Conservation (phyloP, 1,284 basidiomycete species). For the Moesziomyces parantarcticus region DNA sequence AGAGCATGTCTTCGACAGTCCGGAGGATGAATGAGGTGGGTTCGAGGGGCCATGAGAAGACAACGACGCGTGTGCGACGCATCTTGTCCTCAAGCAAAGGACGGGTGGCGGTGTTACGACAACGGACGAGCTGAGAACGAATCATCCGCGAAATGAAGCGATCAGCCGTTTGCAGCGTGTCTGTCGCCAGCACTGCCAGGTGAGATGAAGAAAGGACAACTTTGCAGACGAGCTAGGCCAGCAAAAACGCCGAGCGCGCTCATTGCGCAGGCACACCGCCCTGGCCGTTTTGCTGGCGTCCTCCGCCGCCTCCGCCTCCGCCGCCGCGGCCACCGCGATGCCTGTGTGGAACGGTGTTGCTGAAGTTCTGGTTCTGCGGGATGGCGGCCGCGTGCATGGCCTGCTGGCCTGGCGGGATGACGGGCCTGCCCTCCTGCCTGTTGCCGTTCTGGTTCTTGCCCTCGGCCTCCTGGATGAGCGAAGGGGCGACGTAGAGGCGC, state of each 20-base stretch:
- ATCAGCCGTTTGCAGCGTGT: too few relatives aligned
- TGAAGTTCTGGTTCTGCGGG: conserved; percentile 65
- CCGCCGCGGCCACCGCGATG: conserved; percentile 39
- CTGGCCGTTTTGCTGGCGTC: conserved; percentile 18
- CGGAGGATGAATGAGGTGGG: too few relatives aligned
- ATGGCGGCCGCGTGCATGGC: conserved; percentile 65
- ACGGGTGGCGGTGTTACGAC: too few relatives aligned
- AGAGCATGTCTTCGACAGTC: too few relatives aligned
- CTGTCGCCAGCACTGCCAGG: too few relatives aligned
- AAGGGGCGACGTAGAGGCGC: conserved; percentile 76
- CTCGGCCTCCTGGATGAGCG: conserved; percentile 61
- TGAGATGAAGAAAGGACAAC: too few relatives aligned
- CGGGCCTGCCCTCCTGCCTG: conserved; percentile 64
- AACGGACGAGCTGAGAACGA: too few relatives aligned
- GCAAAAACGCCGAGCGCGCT: background rate
- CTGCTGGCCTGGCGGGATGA: conserved; percentile 67
- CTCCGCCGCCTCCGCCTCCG: conserved; percentile 21
- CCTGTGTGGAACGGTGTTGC: conserved; percentile 59
- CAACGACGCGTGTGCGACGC: too few relatives aligned
- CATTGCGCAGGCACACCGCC: conserved; percentile 31
- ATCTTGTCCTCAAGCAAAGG: too few relatives aligned
- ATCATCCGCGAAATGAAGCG: too few relatives aligned
- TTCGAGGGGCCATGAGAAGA: too few relatives aligned
- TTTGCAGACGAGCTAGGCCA: too few relatives aligned
- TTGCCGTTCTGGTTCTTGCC: conserved; percentile 38